These are phyloP conservation scores for Lippia alba DNA, from an alignment of 305 asterid genomes.

Conservation along the genomic window DNA sequence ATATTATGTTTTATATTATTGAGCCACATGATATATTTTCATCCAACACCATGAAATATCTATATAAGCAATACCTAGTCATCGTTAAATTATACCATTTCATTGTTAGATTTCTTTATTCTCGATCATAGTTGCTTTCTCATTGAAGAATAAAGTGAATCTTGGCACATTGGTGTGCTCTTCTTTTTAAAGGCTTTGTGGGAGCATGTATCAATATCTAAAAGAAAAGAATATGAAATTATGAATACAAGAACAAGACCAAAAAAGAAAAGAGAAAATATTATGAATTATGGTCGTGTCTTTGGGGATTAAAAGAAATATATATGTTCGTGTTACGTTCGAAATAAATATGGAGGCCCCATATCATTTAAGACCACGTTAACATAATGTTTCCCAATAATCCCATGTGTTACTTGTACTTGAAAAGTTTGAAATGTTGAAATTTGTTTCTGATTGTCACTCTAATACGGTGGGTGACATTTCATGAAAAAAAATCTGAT, in stretches of 20 bases:
- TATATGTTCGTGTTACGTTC: too few relatives aligned
- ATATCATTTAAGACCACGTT: not conserved
- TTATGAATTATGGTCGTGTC: too few relatives aligned
- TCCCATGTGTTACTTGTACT: slow-evolving; percentile 34
- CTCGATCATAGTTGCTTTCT: slow-evolving; percentile 26
- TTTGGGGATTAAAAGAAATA: too few relatives aligned
- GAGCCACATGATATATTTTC: too few relatives aligned
- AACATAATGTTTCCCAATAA: slow-evolving; percentile 26
- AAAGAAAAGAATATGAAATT: not conserved
- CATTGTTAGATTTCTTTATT: not conserved
- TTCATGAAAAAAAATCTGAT: not conserved
- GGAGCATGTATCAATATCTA: slow-evolving; percentile 5
- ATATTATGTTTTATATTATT: too few relatives aligned
- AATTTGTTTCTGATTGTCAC: slow-evolving; percentile 26
- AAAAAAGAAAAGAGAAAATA: not conserved
- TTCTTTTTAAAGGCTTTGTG: slow-evolving; percentile 29
- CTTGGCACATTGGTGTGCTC: slow-evolving; percentile 12
- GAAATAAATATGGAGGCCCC: too few relatives aligned
- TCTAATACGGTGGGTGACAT: slow-evolving; percentile 8
- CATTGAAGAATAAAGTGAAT: slow-evolving; percentile 37
- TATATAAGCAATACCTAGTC: too few relatives aligned
- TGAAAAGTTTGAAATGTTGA: slow-evolving; percentile 5
- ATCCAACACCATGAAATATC: too few relatives aligned
- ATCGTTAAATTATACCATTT: not conserved
- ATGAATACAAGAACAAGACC: too few relatives aligned